Percentiles rank a stretch among this genome's conserved stretches.
phyloP scores from a whole-genome alignment of 805 yeast genomes.

The Saccharomycopsis sp. region DNA sequence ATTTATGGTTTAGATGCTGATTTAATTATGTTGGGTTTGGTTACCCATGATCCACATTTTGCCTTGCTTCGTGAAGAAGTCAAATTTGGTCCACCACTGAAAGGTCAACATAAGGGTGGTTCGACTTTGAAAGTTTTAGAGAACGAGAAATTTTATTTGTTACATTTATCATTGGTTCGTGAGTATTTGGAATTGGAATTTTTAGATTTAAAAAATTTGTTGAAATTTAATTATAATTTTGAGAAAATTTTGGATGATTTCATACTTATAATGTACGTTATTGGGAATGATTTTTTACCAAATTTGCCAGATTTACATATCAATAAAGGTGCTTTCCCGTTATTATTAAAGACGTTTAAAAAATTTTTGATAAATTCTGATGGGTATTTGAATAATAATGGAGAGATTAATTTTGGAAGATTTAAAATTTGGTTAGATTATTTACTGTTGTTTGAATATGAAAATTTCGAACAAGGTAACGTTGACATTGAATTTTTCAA shows the following conservation, averaged over 20 bases:
- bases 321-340: constrained; percentile 96
- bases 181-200: constrained; percentile 89
- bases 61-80: constrained; percentile 94
- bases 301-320: constrained; percentile 89
- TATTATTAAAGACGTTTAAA: constrained; percentile 81
- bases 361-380: constrained; percentile 64
- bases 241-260: constrained; percentile 91
- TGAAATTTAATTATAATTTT: constrained; percentile 67
- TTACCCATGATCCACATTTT: constrained; percentile 93
- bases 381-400: constrained; percentile 80
- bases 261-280: constrained; percentile 83
- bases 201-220: constrained; percentile 52
- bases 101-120: constrained; percentile 29
- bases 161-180: constrained; percentile 82
- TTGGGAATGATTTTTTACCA: constrained; percentile 97
- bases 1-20: constrained; percentile 96
- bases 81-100: constrained; percentile 54
- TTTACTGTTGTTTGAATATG: constrained; percentile 72
- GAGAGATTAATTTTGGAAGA: constrained; percentile 69
- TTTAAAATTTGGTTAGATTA: constrained; percentile 69
- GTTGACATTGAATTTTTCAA: constrained; percentile 90
- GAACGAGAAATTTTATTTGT: constrained; percentile 71
- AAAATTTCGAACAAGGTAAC: constrained; percentile 77
- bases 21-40: constrained; percentile 85
- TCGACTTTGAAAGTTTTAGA: constrained; percentile 44